Evolutionary conservation across 768 basidiomycete species (phyloP).

Genomic region (Boletus rubropictus): DNA sequence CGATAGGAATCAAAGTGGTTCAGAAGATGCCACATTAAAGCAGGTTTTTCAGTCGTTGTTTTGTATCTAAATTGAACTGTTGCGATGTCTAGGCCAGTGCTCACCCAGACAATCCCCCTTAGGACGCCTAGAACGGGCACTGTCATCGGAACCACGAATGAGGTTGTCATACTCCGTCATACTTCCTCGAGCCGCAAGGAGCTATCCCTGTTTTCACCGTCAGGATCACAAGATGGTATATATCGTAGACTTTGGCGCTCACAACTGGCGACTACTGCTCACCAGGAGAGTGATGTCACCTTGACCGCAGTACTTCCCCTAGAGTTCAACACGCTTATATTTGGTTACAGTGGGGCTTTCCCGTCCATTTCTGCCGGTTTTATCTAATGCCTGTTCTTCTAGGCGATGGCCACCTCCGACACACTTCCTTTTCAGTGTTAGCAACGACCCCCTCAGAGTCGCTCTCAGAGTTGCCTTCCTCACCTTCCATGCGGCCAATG

Average conservation of each 20-base stretch:
- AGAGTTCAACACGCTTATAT: slow-evolving; percentile 50
- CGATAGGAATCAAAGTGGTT: slow-evolving; percentile 5
- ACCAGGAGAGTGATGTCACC: slow-evolving; percentile 4
- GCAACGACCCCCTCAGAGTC: background rate
- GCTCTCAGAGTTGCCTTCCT: background rate
- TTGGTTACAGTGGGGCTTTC: slow-evolving; percentile 56
- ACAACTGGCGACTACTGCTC: background rate
- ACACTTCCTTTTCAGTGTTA: slow-evolving; percentile 40
- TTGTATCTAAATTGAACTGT: slow-evolving; percentile 1
- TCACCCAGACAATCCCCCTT: slow-evolving; percentile 9
- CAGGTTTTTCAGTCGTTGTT: slow-evolving; percentile 6
- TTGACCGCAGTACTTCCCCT: slow-evolving; percentile 48
- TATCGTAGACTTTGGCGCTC: slow-evolving; percentile 22
- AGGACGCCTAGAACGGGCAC: slow-evolving; percentile 1
- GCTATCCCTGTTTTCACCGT: slow-evolving; percentile 9
- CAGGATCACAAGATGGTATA: slow-evolving; percentile 5
- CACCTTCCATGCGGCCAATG: slow-evolving; percentile 2
- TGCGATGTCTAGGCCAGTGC: slow-evolving; percentile 10
- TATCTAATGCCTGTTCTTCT: background rate
- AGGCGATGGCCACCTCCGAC: slow-evolving; percentile 53
- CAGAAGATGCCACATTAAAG: slow-evolving; percentile 14
- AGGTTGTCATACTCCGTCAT: slow-evolving; percentile 17
- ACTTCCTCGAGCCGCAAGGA: slow-evolving; percentile 19
- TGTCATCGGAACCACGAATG: slow-evolving; percentile 8
- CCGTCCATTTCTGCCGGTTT: background rate